Conservation (phyloP, 2,329 filamentous ascomycete genomes). For the Macrophomina pseudophaseolina region DNA sequence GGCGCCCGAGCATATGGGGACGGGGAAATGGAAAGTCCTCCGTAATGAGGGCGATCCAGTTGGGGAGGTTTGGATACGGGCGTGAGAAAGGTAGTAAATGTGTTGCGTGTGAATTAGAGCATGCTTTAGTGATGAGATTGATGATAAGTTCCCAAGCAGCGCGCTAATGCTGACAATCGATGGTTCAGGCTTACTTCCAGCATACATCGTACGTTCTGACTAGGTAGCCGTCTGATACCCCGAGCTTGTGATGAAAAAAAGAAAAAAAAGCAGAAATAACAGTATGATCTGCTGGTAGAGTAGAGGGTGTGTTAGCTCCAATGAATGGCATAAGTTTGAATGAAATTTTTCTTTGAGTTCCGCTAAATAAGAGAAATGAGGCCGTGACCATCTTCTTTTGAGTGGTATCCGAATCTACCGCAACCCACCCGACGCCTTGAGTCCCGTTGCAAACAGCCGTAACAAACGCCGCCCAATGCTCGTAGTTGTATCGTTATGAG, state of each 20-base stretch:
- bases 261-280: too few species aligned
- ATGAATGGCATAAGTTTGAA: not conserved
- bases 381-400: slow-evolving; percentile 9
- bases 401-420: slow-evolving; percentile 22
- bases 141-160: too few species aligned
- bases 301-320: not conserved
- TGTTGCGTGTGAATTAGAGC: too few species aligned
- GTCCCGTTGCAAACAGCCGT: not conserved
- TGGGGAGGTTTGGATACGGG: slow-evolving; percentile 68
- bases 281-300: not conserved
- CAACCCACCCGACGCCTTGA: not conserved
- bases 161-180: too few species aligned
- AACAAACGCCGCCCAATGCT: slow-evolving; percentile 25
- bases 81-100: not conserved
- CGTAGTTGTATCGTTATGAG: slow-evolving; percentile 1
- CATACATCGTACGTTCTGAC: too few species aligned
- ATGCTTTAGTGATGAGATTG: too few species aligned
- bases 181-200: too few species aligned
- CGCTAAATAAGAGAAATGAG: not conserved
- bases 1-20: slow-evolving; percentile 67
- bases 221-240: too few species aligned
- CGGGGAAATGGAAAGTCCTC: slow-evolving; percentile 72
- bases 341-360: not conserved
- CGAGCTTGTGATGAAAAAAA: too few species aligned
- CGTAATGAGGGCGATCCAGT: slow-evolving; percentile 70